A percentile compares a stretch with the other conserved stretches of the same genome.
These are phyloP conservation scores for Radiomyces spectabilis DNA, from an alignment of 192 early-diverging fungal genomes.

Conservation along the genomic window DNA sequence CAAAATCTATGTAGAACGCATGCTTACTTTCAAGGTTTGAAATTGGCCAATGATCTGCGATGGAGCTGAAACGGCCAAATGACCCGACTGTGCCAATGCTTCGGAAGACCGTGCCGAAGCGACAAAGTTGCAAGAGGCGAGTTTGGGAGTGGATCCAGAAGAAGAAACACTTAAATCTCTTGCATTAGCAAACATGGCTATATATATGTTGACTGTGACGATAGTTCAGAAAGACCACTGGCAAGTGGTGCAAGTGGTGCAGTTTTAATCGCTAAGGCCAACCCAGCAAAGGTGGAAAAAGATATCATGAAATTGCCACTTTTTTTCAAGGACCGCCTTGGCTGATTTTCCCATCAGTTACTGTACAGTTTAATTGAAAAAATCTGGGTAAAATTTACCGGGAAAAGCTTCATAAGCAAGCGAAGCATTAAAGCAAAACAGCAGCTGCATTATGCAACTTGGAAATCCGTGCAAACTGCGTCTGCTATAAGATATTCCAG, in stretches of 20 bases:
- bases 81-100: constrained; percentile 22
- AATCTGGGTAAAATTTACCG: too few species aligned
- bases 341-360: background rate
- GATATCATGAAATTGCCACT: too few species aligned
- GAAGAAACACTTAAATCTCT: background rate
- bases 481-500: too few species aligned
- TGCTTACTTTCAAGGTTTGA: constrained; percentile 36
- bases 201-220: constrained; percentile 3
- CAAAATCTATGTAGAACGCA: background rate
- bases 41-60: constrained; percentile 42
- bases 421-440: too few species aligned
- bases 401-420: too few species aligned
- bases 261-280: background rate
- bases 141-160: background rate
- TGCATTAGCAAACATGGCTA: constrained; percentile 21
- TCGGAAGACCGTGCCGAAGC: constrained; percentile 15
- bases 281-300: constrained; percentile 2
- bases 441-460: too few species aligned
- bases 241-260: background rate
- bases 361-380: too few species aligned
- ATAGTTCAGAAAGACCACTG: background rate
- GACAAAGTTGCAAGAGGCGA: constrained; percentile 19
- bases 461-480: too few species aligned
- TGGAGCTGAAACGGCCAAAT: constrained; percentile 29
- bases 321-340: background rate